Base-by-base conservation (phyloP, 495 filamentous ascomycete species). In the Aspergillus baeticus region DNA sequence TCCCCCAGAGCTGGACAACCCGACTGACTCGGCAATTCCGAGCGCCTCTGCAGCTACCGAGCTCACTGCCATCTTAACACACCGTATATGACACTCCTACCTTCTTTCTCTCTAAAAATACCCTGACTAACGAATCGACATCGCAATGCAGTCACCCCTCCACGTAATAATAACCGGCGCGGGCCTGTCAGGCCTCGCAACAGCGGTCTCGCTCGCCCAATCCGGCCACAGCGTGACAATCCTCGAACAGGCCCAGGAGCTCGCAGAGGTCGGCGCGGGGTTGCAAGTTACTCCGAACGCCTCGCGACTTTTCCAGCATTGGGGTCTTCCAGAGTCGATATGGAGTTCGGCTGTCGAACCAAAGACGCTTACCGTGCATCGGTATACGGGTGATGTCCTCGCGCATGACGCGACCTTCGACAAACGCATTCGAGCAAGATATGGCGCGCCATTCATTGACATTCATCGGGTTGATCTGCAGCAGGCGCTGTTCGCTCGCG, bases 381-480 rank as follows among this genome's bases (percentile, higher is more conserved):
- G 81, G 6, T 86, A 83, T 62, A 75, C 79, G 26, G 82, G 79
- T 15, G 55, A 68, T 11, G 62, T 83, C 7, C 76, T 87, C 17
- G 78, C 80, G 1, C 77, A 79, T 55, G 78, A 83, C 34, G 67
- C 69, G 55, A 58, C 64, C 17, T 83, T 80, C 54, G 57, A 74
- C 45, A 69, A 69, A 20, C 69, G 72, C 10, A 76, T 75, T 20
- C 54, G 69, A 1, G 64, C 65, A 15, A 72, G 75, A 20, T 78
- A 81, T 57, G 69, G 72, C 14, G 76, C 74, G 0, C 80, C 80
- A 2, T 76, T 86, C 69, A 62, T 83, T 65, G 80, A 84, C 60
- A 74, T 86, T 14, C 83, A 87, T 59, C 77, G 84, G 20, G 83
- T 80, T 2, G 78, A 83, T 58, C 69, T 84, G 23, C 85, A 87